Conservation (phyloP, 495 filamentous ascomycete species). For the Lophium mytilinum region DNA sequence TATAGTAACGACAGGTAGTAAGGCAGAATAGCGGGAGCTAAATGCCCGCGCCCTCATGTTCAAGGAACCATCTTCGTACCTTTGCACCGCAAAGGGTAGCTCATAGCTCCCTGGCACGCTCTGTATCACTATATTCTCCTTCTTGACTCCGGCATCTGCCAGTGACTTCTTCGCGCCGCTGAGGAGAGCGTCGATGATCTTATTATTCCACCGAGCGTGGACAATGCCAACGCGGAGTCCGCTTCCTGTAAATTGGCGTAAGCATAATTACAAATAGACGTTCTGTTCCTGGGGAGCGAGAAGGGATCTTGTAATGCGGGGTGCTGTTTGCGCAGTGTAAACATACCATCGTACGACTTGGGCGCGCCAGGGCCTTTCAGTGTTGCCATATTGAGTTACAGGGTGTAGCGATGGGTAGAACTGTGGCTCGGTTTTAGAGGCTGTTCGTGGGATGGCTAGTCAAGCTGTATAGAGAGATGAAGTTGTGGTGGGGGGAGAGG, state of each 20-base stretch:
- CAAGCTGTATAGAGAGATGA: too few relatives aligned
- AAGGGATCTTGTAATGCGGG: background rate
- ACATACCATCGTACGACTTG: conserved; percentile 23
- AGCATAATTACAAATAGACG: background rate
- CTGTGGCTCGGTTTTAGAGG: background rate
- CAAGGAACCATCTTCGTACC: conserved; percentile 40
- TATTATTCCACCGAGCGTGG: conserved; percentile 89
- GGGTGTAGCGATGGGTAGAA: background rate
- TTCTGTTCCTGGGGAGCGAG: background rate
- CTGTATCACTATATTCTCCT: conserved; percentile 80
- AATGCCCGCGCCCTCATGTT: too few relatives aligned
- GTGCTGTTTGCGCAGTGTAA: background rate
- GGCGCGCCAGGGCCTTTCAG: conserved; percentile 23
- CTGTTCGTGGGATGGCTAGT: background rate
- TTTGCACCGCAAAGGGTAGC: conserved; percentile 76
- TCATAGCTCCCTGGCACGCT: conserved; percentile 93
- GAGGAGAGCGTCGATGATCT: conserved; percentile 69
- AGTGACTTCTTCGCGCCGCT: conserved; percentile 59
- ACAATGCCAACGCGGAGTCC: conserved; percentile 85
- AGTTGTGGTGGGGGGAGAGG: too few relatives aligned
- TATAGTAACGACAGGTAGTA: background rate
- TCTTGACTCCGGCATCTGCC: conserved; percentile 63
- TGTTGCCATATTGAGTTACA: conserved; percentile 10
- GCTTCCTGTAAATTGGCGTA: conserved; percentile 47
- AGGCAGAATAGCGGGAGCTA: background rate